Evolutionary conservation across 2,329 filamentous ascomycete species (phyloP).

Genomic region (Botrytis byssoidea): DNA sequence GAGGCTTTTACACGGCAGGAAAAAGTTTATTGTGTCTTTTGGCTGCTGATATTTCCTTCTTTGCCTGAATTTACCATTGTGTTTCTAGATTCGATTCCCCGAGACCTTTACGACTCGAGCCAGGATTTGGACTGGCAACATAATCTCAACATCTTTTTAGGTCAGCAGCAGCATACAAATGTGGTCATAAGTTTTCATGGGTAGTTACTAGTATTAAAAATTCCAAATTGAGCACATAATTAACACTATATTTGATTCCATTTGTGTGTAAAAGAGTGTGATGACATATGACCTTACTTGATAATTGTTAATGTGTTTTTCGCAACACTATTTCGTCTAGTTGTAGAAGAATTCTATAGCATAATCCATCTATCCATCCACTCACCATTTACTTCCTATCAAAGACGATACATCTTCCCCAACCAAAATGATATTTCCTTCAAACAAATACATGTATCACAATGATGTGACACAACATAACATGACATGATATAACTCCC

Average conservation of each 20-base stretch:
- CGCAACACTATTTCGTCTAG: not conserved
- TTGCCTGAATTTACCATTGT: conserved; percentile 37
- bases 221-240: conserved; percentile 22
- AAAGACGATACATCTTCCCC: not conserved
- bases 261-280: not conserved
- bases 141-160: conserved; percentile 1
- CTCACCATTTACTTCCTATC: not conserved
- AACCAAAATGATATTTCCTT: not conserved
- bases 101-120: conserved; percentile 25
- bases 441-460: not conserved
- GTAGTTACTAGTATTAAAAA: conserved; percentile 22
- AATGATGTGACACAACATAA: not conserved
- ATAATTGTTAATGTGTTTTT: not conserved
- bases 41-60: conserved; percentile 36
- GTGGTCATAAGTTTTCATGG: conserved; percentile 16
- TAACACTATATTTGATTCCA: not conserved
- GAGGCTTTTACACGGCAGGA: conserved; percentile 31
- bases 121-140: conserved; percentile 17
- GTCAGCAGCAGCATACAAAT: conserved; percentile 13
- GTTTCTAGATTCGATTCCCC: conserved; percentile 38
- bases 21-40: conserved; percentile 33
- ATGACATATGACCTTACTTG: not conserved
- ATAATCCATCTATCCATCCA: not conserved
- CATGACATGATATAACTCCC: not conserved
- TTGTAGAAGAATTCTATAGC: not conserved